Evolutionary conservation across 2,329 filamentous ascomycete genomes (phyloP).

Genomic region (Pseudogymnoascus sp.): DNA sequence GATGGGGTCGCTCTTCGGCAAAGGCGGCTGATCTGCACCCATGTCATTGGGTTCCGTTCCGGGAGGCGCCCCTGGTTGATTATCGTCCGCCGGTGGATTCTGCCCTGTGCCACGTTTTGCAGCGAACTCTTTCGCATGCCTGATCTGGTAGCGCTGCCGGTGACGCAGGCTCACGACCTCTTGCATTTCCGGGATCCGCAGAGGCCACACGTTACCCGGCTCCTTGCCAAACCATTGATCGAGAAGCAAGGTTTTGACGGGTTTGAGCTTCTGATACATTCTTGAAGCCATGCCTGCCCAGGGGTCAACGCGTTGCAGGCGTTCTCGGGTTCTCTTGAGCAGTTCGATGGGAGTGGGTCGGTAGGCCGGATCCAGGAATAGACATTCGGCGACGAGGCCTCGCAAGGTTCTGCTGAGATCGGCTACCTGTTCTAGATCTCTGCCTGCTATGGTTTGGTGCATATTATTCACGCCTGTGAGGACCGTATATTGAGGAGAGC

Average conservation of each 20-base stretch:
- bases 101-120: background rate
- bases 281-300: background rate
- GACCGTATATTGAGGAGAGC: background rate
- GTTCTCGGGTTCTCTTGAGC: background rate
- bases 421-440: background rate
- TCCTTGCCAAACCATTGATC: background rate
- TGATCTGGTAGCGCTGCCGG: background rate
- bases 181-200: background rate
- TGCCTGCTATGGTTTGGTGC: background rate
- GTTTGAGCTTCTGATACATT: background rate
- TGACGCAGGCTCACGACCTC: background rate
- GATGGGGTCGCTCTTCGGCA: background rate
- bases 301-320: background rate
- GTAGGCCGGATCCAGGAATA: background rate
- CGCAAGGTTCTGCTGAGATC: background rate
- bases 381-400: background rate
- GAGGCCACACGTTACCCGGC: background rate
- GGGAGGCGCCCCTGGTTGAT: background rate
- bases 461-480: background rate
- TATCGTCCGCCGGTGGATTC: background rate
- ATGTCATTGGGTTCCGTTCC: background rate
- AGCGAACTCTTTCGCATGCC: background rate
- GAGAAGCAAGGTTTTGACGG: background rate
- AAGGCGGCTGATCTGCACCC: background rate
- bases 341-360: background rate